Evolutionary conservation across 345 rosid genomes (phyloP).

Genomic region (Hibiscus trionum): DNA sequence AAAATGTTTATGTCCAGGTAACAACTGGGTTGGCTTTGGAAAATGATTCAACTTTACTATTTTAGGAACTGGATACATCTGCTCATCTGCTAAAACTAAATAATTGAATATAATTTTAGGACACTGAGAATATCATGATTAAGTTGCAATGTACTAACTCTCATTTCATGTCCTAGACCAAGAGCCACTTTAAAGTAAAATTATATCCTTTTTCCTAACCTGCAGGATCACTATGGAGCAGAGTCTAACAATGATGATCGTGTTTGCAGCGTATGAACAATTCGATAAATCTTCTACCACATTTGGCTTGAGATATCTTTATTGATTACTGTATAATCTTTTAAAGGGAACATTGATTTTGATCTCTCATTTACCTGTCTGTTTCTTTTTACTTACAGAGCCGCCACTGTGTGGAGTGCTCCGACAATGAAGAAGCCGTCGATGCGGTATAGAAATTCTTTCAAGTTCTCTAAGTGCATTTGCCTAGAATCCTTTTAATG

Average conservation of each 20-base stretch:
- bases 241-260: not conserved
- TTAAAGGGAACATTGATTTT: not conserved
- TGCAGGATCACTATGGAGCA: not conserved
- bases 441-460: not conserved
- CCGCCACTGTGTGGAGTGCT: not conserved
- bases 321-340: not conserved
- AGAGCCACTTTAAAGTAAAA: not conserved
- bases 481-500: not conserved
- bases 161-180: too few relatives aligned
- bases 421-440: not conserved
- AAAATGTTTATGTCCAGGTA: not conserved
- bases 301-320: not conserved
- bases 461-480: not conserved
- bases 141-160: too few relatives aligned
- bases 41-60: too few relatives aligned
- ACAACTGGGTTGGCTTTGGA: not conserved
- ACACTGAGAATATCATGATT: too few relatives aligned
- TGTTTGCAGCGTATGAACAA: not conserved
- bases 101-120: too few relatives aligned
- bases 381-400: not conserved
- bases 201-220: not conserved
- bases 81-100: too few relatives aligned
- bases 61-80: too few relatives aligned
- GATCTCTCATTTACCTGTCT: not conserved
- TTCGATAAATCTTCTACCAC: not conserved